phyloP scores from a whole-genome alignment of 2,329 filamentous ascomycete genomes.

The Fusarium torulosum region DNA sequence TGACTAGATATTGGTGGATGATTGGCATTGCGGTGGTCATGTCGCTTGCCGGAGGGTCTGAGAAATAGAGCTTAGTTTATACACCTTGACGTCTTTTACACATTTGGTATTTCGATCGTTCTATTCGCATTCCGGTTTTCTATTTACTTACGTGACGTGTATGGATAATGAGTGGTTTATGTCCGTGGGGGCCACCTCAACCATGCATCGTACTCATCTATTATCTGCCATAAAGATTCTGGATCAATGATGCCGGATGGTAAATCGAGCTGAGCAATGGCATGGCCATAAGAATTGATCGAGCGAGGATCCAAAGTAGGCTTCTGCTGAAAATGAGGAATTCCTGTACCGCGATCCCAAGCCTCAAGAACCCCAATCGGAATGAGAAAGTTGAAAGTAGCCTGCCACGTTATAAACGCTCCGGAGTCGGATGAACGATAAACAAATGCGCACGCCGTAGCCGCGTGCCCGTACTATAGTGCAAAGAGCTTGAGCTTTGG shows the following conservation, averaged over 20 bases:
- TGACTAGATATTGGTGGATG: constrained; percentile 74
- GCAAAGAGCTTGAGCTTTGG: constrained; percentile 2
- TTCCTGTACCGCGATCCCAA: background rate
- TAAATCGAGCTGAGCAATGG: background rate
- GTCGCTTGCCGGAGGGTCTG: constrained; percentile 65
- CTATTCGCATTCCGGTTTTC: background rate
- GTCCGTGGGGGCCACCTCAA: background rate
- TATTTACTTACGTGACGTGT: background rate
- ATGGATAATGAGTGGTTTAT: background rate
- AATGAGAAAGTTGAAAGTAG: background rate
- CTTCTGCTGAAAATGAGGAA: background rate
- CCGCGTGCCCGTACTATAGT: background rate
- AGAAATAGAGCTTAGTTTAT: constrained; percentile 58
- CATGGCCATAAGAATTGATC: background rate
- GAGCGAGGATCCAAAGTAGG: background rate
- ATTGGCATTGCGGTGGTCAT: constrained; percentile 67
- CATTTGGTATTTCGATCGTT: background rate
- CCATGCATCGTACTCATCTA: background rate
- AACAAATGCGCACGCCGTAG: background rate
- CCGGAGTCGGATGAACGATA: background rate
- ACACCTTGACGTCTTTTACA: background rate
- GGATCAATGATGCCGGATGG: background rate
- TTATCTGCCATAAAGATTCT: background rate
- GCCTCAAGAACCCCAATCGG: background rate
- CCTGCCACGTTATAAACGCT: background rate